Base-by-base conservation (phyloP, 768 basidiomycete genomes). In the Suillus occidentalis region DNA sequence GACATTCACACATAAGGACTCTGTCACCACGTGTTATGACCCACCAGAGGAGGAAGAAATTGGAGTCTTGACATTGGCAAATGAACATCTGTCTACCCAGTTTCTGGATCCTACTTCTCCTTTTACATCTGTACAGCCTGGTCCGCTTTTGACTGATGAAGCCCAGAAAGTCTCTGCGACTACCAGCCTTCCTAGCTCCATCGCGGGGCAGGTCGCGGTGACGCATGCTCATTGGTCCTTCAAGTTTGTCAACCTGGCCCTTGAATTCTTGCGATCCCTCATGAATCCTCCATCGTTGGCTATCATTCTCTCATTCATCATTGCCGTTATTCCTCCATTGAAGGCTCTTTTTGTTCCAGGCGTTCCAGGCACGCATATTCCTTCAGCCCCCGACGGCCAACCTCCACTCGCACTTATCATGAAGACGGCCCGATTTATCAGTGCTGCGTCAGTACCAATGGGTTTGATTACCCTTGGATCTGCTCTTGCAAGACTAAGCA, bases 361-460 rank as follows among this genome's bases (percentile, higher is more conserved):
- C 14, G 78, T 86, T 4, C 75, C 80, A 1, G 79, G 80, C 1
- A 75, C 79, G 1, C 67, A 75, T 42, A 86, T 84, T 62, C 81
- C 82, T 4, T 55, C 77, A 28, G 86, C 87, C 0, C 89, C 89
- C 0, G 89, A 91, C 67, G 88, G 89, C 0, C 80, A 84, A 65
- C 88, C 90, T 1, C 89, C 89, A 0, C 83, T 91, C 20, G 82
- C 85, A 0, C 83, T 91, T 66, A 52, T 91, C 43, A 69, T 87
- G 63, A 86, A 89, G 63, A 83, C 85, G 0, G 75, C 84, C 0
- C 73, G 76, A 1, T 90, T 91, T 68, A 79, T 89, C 42, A 88
- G 90, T 0, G 82, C 73, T 1, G 89, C 88, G 1, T 84, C 85
- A 4, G 85, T 91, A 0, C 89, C 89, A 0, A 68, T 90, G 2